Percentiles rank a stretch among this genome's conserved stretches.
Evolutionary conservation across 305 asterid species (phyloP).

Genomic region (Fraxinus baroniana): DNA sequence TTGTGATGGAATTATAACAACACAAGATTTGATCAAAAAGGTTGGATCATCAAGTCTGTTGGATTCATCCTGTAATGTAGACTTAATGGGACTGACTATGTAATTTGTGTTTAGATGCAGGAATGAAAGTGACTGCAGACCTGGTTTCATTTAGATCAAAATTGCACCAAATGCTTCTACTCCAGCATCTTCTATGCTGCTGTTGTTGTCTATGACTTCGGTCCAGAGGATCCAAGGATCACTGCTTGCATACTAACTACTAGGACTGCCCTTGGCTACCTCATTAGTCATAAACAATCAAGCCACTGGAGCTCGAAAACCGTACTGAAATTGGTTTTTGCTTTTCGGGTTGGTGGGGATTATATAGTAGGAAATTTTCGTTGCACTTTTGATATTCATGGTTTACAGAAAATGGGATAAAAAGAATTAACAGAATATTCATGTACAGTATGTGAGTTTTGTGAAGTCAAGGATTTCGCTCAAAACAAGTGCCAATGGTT

Average conservation of each 20-base stretch:
- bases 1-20: constrained; percentile 46
- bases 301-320: constrained; percentile 9
- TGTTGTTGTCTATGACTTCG: constrained; percentile 40
- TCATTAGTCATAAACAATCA: constrained; percentile 4
- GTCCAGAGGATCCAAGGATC: constrained; percentile 43
- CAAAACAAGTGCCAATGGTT: constrained; percentile 56
- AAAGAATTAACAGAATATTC: constrained; percentile 36
- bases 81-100: constrained; percentile 46
- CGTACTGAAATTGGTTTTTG: constrained; percentile 17
- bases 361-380: constrained; percentile 27
- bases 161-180: constrained; percentile 52
- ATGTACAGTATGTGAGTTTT: constrained; percentile 36
- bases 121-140: constrained; percentile 43
- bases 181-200: constrained; percentile 48
- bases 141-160: constrained; percentile 45
- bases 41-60: constrained; percentile 27
- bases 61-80: constrained; percentile 51
- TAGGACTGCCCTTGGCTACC: constrained; percentile 42
- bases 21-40: constrained; percentile 34
- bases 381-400: constrained; percentile 24
- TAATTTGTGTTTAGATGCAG: constrained; percentile 53
- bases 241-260: constrained; percentile 40
- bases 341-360: constrained; percentile 42
- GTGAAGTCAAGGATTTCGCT: constrained; percentile 44
- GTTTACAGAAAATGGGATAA: constrained; percentile 37